Evolutionary conservation across 2,329 filamentous ascomycete genomes (phyloP), one percentile per base, ranked within the genome.

Genomic region (Westerdykella sp.): DNA sequence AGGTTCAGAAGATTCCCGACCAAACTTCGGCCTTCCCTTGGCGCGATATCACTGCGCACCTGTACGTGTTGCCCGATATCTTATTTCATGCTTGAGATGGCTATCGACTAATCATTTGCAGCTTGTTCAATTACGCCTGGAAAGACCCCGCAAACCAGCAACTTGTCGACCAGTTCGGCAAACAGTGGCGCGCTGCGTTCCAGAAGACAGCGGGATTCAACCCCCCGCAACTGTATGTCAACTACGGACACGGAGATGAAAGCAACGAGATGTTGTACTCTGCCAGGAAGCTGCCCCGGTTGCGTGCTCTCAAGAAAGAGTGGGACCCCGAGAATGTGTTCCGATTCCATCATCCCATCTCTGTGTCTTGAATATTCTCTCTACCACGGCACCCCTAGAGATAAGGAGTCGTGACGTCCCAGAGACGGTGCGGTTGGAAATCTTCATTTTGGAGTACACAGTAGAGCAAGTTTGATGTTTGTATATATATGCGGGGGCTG

Each of bases 331-430:
- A 55, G 5, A 56, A 58, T 53, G 16, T 59, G 39, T 51, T 57
- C 43, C 31, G 42, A 54, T 21, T 21, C 18, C 18, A 34, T 43
- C 47, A 5, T 62, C 66, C 1, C 52, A 56, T 5, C 70, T 73
- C 43, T 59, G 71, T 31, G 66, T 69, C 4, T 49, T 55, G 1
- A 55, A 69, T 3, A 59, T 62, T 2, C 63, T 66, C 1, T 21
- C 18, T 21, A 21, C 6, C 18, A 3, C 18, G 18, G 18, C 18
- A 21, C 18, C 18, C 18, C 18, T 21, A 21, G 18, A 6, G 18
- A 21, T 21, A 21, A 21, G 18, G 18, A 21, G 18, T 21, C 18
- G 18, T 21, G 18, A 21, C 18, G 18, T 21, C 3, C 18, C 18
- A 21, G 18, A 21, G 18, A 21, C 18, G 3, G 18, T 21, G 18